Conservation (phyloP, 371 early-diverging fungal genomes). For the Mortierella sp. region DNA sequence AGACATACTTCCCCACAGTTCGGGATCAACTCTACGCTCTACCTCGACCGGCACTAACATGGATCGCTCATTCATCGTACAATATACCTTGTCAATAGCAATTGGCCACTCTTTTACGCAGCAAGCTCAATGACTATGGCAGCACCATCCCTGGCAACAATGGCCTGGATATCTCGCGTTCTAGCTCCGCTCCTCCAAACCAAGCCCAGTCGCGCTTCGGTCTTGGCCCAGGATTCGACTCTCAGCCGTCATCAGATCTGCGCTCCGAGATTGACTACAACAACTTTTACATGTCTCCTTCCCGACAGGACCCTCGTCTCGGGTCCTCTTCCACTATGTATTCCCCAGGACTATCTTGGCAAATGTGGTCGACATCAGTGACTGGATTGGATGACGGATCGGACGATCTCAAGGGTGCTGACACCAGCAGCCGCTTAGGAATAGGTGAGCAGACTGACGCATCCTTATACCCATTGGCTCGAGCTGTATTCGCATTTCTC, state of each 20-base stretch:
- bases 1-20: not conserved
- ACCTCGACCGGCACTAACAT: not conserved
- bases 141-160: constrained; percentile 35
- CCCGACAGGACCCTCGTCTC: constrained; percentile 43
- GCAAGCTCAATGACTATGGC: constrained; percentile 55
- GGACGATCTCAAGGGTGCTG: constrained; percentile 32
- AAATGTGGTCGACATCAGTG: constrained; percentile 45
- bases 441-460: constrained; percentile 13
- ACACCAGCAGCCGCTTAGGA: constrained; percentile 19
- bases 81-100: constrained; percentile 21
- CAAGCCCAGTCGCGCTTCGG: constrained; percentile 56
- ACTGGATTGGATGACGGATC: constrained; percentile 32
- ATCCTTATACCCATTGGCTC: not conserved
- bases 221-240: constrained; percentile 50
- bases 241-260: constrained; percentile 50
- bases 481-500: constrained; percentile 1
- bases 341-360: constrained; percentile 54
- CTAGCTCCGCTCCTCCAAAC: constrained; percentile 55
- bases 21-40: not conserved
- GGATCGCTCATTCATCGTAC: not conserved
- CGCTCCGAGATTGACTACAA: constrained; percentile 46
- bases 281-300: constrained; percentile 32
- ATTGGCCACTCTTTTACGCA: constrained; percentile 46
- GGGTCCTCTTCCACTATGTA: constrained; percentile 37
- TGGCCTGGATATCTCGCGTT: constrained; percentile 54